Conservation (phyloP, 495 filamentous ascomycete species). For the Penicillium maclennaniae region DNA sequence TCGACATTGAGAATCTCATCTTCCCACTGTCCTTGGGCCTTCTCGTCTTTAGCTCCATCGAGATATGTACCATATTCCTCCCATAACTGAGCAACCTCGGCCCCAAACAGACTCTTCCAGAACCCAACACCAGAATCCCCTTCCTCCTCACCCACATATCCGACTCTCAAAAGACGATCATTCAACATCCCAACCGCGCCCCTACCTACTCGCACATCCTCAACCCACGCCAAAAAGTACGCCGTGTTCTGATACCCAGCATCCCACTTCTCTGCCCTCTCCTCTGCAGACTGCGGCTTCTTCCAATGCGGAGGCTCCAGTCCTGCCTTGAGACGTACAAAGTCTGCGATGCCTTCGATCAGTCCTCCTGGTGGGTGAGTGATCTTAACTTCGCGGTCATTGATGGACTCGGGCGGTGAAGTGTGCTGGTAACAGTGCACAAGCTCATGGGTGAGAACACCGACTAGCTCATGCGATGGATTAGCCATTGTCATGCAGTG, state of each 20-base stretch:
- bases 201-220: slow-evolving; percentile 65
- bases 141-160: slow-evolving; percentile 35
- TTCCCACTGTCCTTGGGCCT: slow-evolving; percentile 24
- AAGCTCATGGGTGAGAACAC: slow-evolving; percentile 87
- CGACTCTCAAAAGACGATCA: slow-evolving; percentile 56
- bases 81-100: slow-evolving; percentile 66
- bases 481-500: slow-evolving; percentile 36
- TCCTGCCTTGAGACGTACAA: slow-evolving; percentile 73
- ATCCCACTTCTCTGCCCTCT: slow-evolving; percentile 65
- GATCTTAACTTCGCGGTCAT: slow-evolving; percentile 4
- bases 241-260: slow-evolving; percentile 88
- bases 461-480: slow-evolving; percentile 62
- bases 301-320: slow-evolving; percentile 85
- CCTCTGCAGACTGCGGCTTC: slow-evolving; percentile 45
- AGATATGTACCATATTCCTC: slow-evolving; percentile 59
- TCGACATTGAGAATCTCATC: slow-evolving; percentile 27
- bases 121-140: slow-evolving; percentile 53
- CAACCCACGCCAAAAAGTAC: slow-evolving; percentile 75
- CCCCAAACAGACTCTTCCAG: slow-evolving; percentile 68
- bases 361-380: slow-evolving; percentile 63
- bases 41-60: slow-evolving; percentile 15
- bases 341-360: slow-evolving; percentile 92
- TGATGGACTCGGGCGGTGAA: slow-evolving; percentile 46
- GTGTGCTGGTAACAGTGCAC: slow-evolving; percentile 95
- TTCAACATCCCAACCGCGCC: slow-evolving; percentile 75